Evolutionary conservation across 352 stramenopile species (phyloP).

Genomic region (Phytophthora chlamydospora): DNA sequence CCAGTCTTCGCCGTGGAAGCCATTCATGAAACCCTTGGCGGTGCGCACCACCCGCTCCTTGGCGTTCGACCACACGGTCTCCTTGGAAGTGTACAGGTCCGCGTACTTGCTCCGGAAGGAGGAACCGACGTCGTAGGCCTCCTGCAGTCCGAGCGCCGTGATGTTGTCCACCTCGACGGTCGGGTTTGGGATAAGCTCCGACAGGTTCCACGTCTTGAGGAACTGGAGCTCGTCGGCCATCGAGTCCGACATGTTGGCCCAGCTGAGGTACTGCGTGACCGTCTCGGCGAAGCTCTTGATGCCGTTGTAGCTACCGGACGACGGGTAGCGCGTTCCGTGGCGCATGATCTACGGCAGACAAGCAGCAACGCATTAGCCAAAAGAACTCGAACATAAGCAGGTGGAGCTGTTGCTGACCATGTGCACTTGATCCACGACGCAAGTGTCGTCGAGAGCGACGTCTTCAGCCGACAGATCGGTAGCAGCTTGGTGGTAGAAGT

Average conservation of each 20-base stretch:
- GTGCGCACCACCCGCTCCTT: constrained; percentile 61
- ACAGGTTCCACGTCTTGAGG: constrained; percentile 52
- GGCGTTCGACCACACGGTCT: constrained; percentile 56
- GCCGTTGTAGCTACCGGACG: constrained; percentile 53
- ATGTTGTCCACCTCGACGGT: constrained; percentile 60
- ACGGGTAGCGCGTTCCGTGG: constrained; percentile 65
- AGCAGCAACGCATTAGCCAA: background rate
- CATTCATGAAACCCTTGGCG: constrained; percentile 55
- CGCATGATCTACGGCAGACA: constrained; percentile 33
- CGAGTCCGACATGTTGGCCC: constrained; percentile 32
- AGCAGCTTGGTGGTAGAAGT: constrained; percentile 60
- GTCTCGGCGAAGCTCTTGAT: constrained; percentile 41
- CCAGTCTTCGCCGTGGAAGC: constrained; percentile 45
- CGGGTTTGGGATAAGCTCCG: constrained; percentile 40
- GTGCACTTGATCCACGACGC: constrained; percentile 59
- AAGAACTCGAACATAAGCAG: background rate
- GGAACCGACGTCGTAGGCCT: constrained; percentile 49
- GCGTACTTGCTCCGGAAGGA: constrained; percentile 47
- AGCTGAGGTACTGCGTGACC: constrained; percentile 35
- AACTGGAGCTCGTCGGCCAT: constrained; percentile 49
- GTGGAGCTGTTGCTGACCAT: constrained; percentile 17
- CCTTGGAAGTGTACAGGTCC: constrained; percentile 44
- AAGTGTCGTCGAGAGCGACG: constrained; percentile 45
- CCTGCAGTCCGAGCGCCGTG: constrained; percentile 47
- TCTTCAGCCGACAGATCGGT: constrained; percentile 43